phyloP scores from a whole-genome alignment of 345 rosid genomes.

The Eucalyptus leucophloia region DNA sequence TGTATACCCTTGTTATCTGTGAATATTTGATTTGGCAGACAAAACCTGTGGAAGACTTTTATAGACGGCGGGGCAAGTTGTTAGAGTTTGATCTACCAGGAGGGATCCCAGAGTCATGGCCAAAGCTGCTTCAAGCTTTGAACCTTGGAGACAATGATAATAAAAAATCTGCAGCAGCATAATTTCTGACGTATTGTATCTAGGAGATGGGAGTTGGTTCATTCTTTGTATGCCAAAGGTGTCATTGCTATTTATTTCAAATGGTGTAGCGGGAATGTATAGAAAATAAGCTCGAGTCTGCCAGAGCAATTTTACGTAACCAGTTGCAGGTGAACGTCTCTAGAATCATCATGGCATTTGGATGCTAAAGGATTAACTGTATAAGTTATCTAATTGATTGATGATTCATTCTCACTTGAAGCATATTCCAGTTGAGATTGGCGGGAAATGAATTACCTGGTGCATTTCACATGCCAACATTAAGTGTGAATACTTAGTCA shows the following conservation, averaged over 20 bases:
- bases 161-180: conserved; percentile 53
- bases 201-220: conserved; percentile 14
- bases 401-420: background rate
- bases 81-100: conserved; percentile 92
- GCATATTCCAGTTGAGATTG: background rate
- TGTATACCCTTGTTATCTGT: background rate
- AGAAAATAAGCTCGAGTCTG: background rate
- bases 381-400: background rate
- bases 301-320: background rate
- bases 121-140: conserved; percentile 79
- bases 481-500: background rate
- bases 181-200: background rate
- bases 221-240: conserved; percentile 45
- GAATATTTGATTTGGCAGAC: conserved; percentile 32
- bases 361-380: background rate
- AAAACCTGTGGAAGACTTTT: conserved; percentile 88
- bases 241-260: conserved; percentile 13
- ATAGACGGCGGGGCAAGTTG: conserved; percentile 60
- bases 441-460: background rate
- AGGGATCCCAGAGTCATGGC: conserved; percentile 98
- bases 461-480: background rate
- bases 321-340: background rate
- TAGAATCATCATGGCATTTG: background rate
- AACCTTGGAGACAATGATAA: conserved; percentile 52
- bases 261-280: background rate